Percentiles rank a stretch among this genome's conserved stretches.
Evolutionary conservation across 192 early-diverging fungal genomes (phyloP).

Genomic region (Rhizophagus sp.): DNA sequence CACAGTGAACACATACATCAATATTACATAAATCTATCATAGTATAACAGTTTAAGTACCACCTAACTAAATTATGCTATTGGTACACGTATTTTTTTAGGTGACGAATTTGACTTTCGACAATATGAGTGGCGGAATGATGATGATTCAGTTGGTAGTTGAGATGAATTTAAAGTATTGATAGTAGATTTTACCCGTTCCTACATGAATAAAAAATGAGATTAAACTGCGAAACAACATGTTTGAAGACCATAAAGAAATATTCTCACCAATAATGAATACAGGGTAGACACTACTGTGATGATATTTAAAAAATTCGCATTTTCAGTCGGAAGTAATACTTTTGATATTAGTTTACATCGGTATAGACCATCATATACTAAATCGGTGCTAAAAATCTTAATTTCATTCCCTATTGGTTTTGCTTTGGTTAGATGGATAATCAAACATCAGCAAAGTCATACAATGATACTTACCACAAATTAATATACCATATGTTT

Average conservation of each 20-base stretch:
- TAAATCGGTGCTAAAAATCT: not conserved
- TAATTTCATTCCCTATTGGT: not conserved
- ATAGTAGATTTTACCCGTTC: not conserved
- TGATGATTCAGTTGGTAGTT: not conserved
- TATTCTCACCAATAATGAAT: not conserved
- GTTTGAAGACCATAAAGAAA: not conserved
- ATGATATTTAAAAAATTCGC: slow-evolving; percentile 4
- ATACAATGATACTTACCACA: too few relatives aligned
- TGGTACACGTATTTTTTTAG: too few relatives aligned
- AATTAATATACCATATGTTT: too few relatives aligned
- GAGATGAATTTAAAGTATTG: not conserved
- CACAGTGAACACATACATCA: too few relatives aligned
- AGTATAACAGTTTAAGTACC: too few relatives aligned
- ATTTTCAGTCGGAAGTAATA: not conserved
- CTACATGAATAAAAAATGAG: not conserved
- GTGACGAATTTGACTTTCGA: not conserved
- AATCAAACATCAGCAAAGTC: not conserved
- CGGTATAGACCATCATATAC: not conserved
- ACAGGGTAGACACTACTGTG: not conserved
- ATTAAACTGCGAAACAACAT: not conserved
- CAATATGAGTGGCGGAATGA: not conserved
- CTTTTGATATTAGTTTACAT: not conserved
- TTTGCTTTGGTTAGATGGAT: too few relatives aligned
- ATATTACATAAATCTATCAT: too few relatives aligned
- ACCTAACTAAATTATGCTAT: too few relatives aligned